phyloP scores from a whole-genome alignment of 805 yeast genomes.

The Cyberlindnera japonica region DNA sequence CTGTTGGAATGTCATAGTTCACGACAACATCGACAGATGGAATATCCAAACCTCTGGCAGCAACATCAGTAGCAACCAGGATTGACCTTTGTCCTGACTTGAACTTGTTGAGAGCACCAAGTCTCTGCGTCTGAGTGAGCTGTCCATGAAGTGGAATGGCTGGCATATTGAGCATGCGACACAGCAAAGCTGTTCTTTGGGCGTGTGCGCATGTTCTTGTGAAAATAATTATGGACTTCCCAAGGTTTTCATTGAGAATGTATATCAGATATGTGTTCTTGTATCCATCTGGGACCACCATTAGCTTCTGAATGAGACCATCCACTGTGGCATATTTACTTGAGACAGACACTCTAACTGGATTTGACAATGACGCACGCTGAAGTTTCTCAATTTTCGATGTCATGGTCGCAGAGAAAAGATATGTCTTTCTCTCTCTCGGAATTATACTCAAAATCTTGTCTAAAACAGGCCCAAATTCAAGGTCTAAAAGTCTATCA shows the following conservation, averaged over 20 bases:
- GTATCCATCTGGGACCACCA: slow-evolving; percentile 89
- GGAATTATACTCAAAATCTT: slow-evolving; percentile 84
- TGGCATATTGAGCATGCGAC: slow-evolving; percentile 77
- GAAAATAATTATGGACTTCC: slow-evolving; percentile 85
- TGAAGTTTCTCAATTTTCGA: slow-evolving; percentile 92
- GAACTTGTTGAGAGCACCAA: slow-evolving; percentile 77
- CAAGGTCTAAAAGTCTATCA: slow-evolving; percentile 91
- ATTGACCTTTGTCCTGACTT: slow-evolving; percentile 68
- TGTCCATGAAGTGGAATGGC: slow-evolving; percentile 96
- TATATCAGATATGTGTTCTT: slow-evolving; percentile 86
- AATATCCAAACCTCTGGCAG: slow-evolving; percentile 86
- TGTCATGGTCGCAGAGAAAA: slow-evolving; percentile 97
- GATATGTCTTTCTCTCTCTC: slow-evolving; percentile 72
- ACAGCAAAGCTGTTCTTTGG: slow-evolving; percentile 80
- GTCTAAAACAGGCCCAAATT: slow-evolving; percentile 92
- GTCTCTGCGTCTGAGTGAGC: slow-evolving; percentile 75
- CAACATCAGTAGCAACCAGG: slow-evolving; percentile 80
- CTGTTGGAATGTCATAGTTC: slow-evolving; percentile 79
- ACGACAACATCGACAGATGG: slow-evolving; percentile 76
- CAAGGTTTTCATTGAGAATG: slow-evolving; percentile 73
- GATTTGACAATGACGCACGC: slow-evolving; percentile 83
- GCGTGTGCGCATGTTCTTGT: slow-evolving; percentile 95
- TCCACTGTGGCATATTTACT: slow-evolving; percentile 90
- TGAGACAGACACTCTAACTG: slow-evolving; percentile 88
- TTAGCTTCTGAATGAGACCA: slow-evolving; percentile 81